These are phyloP conservation scores for Chalciporus piperatus DNA, from an alignment of 768 basidiomycete species.

Conservation along the genomic window DNA sequence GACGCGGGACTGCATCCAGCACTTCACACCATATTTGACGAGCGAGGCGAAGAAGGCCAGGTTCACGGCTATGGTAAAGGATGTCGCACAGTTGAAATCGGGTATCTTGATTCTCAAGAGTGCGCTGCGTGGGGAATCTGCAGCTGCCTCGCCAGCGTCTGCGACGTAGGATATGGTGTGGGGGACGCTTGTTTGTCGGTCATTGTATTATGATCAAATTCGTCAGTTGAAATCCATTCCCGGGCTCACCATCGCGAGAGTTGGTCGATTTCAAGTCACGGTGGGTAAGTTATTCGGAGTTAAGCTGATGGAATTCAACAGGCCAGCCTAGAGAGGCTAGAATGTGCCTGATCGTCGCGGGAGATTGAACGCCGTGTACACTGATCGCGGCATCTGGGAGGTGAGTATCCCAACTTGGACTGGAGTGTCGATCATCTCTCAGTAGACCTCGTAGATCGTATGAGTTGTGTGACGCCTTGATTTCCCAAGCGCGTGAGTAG, in stretches of 20 bases:
- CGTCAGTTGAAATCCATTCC: slow-evolving; percentile 13
- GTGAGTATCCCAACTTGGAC: slow-evolving; percentile 12
- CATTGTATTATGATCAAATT: slow-evolving; percentile 18
- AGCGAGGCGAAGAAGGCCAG: slow-evolving; percentile 65
- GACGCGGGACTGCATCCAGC: slow-evolving; percentile 76
- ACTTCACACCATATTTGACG: slow-evolving; percentile 74
- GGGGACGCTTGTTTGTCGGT: slow-evolving; percentile 11
- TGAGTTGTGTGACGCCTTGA: slow-evolving; percentile 9
- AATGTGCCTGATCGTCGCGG: background rate
- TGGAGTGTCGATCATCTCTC: slow-evolving; percentile 14
- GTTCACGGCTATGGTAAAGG: slow-evolving; percentile 78
- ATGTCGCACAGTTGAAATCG: slow-evolving; percentile 70
- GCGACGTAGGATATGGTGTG: slow-evolving; percentile 23
- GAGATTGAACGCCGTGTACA: background rate
- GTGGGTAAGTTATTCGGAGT: background rate
- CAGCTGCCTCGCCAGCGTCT: slow-evolving; percentile 21
- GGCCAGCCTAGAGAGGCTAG: background rate
- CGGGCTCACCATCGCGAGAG: background rate
- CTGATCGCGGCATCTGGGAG: background rate
- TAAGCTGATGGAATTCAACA: background rate
- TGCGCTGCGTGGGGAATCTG: slow-evolving; percentile 34
- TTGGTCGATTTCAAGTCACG: background rate
- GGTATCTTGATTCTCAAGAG: slow-evolving; percentile 59
- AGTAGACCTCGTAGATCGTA: background rate
- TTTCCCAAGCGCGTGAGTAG: slow-evolving; percentile 5